phyloP scores from a whole-genome alignment of 202 grass and related monocot species.

The Digitaria exilis region DNA sequence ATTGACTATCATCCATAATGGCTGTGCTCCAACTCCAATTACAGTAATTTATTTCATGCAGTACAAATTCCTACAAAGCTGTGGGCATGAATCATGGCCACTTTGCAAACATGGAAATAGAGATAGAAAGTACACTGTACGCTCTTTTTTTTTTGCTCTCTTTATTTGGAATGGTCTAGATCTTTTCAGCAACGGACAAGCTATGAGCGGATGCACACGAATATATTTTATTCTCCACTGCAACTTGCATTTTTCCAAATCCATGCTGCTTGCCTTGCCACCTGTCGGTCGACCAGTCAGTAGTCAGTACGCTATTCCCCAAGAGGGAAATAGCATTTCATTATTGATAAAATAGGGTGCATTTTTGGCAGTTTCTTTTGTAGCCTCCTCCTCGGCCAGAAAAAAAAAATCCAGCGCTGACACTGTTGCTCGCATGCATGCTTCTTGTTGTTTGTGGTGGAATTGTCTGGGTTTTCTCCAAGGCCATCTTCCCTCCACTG shows the following conservation, averaged over 20 bases:
- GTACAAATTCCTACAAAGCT: neutral
- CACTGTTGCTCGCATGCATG: neutral
- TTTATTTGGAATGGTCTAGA: conserved; percentile 9
- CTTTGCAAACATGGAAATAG: neutral
- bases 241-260: conserved; percentile 27
- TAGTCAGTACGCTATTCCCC: conserved; percentile 18
- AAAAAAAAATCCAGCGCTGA: conserved; percentile 23
- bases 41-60: neutral
- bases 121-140: neutral
- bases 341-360: neutral
- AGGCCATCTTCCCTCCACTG: neutral
- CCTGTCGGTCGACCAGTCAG: neutral
- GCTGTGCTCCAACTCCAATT: neutral
- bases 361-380: neutral
- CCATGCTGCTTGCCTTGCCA: neutral
- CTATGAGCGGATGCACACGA: neutral
- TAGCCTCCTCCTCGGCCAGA: neutral
- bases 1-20: neutral
- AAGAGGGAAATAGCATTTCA: neutral
- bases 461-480: conserved; percentile 7
- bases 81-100: neutral
- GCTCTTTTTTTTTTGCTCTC: neutral
- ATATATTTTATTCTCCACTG: neutral
- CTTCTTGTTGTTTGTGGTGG: conserved; percentile 4
- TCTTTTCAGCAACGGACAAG: conserved; percentile 3